Percentiles rank a stretch among this genome's conserved stretches.
phyloP scores from a whole-genome alignment of 768 basidiomycete genomes.

The Tricholoma hemisulphureum region DNA sequence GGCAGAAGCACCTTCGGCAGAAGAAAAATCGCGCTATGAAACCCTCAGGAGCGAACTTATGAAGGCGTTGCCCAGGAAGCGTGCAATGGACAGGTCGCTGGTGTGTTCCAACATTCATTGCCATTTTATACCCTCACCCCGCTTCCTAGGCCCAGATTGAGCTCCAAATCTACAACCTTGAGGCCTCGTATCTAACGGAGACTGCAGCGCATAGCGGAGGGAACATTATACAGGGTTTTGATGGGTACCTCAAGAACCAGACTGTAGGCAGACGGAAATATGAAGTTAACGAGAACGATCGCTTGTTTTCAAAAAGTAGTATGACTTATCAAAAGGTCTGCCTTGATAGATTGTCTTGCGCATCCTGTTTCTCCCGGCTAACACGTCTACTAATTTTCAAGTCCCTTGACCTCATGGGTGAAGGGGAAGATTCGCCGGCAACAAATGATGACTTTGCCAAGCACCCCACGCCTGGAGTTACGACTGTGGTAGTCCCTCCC shows the following conservation, averaged over 20 bases:
- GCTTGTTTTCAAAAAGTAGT: conserved; percentile 82
- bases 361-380: conserved; percentile 1
- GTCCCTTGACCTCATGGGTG: conserved; percentile 75
- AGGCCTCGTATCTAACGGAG: conserved; percentile 73
- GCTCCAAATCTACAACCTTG: conserved; percentile 74
- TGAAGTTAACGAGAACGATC: conserved; percentile 74
- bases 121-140: neutral
- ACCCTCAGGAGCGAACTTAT: conserved; percentile 71
- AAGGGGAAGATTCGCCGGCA: conserved; percentile 56
- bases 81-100: conserved; percentile 73
- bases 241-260: conserved; percentile 81
- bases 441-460: conserved; percentile 66
- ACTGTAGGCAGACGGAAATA: conserved; percentile 64
- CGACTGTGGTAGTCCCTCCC: conserved; percentile 76
- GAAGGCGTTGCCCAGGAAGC: conserved; percentile 71
- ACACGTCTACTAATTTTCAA: conserved; percentile 23
- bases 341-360: conserved; percentile 6
- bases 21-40: conserved; percentile 73
- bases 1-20: conserved; percentile 50
- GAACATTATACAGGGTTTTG: conserved; percentile 86
- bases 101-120: conserved; percentile 39
- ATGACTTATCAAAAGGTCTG: conserved; percentile 66
- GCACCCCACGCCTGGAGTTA: conserved; percentile 68
- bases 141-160: conserved; percentile 69
- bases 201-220: conserved; percentile 76